Evolutionary conservation across 805 yeast species (phyloP).

Genomic region (Wickerhamiella siamensis): DNA sequence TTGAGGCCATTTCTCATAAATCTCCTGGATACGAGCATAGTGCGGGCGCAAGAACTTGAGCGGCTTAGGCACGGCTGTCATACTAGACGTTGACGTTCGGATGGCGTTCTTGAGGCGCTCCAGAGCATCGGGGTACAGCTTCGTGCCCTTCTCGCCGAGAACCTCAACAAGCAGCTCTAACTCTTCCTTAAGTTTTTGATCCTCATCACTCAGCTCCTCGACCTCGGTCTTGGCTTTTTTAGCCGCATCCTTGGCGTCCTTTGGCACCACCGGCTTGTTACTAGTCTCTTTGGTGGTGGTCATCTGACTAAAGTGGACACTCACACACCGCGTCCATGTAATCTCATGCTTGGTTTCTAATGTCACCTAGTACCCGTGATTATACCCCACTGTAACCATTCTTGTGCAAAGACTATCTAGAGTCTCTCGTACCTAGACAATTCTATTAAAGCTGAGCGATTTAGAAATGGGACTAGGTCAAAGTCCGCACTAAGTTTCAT

Average conservation of each 20-base stretch:
- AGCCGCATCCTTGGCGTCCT: not conserved
- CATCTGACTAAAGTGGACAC: not conserved
- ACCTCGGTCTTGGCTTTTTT: slow-evolving; percentile 26
- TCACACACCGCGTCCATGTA: too few species aligned
- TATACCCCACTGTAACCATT: too few species aligned
- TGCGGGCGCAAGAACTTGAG: slow-evolving; percentile 86
- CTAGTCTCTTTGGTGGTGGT: not conserved
- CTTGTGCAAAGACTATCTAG: too few species aligned
- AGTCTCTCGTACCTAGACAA: too few species aligned
- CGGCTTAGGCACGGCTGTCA: slow-evolving; percentile 99
- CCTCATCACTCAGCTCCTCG: slow-evolving; percentile 89
- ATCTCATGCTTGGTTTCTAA: too few species aligned
- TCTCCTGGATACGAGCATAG: slow-evolving; percentile 49
- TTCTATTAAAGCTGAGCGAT: too few species aligned
- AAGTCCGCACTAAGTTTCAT: too few species aligned
- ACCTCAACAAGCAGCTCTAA: slow-evolving; percentile 78
- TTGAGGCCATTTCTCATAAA: slow-evolving; percentile 55
- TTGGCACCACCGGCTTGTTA: not conserved
- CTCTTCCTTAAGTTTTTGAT: slow-evolving; percentile 71
- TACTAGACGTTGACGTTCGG: slow-evolving; percentile 87
- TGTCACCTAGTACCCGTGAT: too few species aligned
- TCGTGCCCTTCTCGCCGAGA: slow-evolving; percentile 31
- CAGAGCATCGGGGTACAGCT: slow-evolving; percentile 47
- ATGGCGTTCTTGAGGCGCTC: slow-evolving; percentile 60
- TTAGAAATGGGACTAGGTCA: too few species aligned